Base-by-base conservation (phyloP, 2,329 filamentous ascomycete genomes). In the Ophiostoma sp. region DNA sequence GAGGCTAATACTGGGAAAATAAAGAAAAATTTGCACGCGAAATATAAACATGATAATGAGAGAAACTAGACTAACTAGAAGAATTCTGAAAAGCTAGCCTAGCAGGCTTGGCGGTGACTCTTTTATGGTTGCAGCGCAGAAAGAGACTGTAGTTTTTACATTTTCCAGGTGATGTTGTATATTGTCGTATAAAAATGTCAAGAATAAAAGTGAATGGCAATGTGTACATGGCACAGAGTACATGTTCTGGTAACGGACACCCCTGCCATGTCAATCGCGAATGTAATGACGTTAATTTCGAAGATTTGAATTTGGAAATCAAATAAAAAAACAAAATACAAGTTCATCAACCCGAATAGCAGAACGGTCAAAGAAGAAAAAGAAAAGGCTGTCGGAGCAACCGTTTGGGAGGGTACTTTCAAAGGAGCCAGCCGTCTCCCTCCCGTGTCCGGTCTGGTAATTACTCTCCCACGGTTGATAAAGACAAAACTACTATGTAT, bases 211-310 rank as follows among this genome's bases (percentile, higher is more conserved):
- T 48, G 20, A 48, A n/a, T 48, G 44, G 44, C 44, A 17, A 57
- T 57, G n/a, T 52, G 48, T 20, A 17, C 17, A 20, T 52, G 44
- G 27, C 27, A 31, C 27, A 31, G 27, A 31, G 17, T 48, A 48
- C 15, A 48, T 48, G 44, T 5, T 17, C 44, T 39, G 8, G 36
- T 11, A 48, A n/a, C 17, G 15, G 44, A 27, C 52, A 48, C n/a
- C 48, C 52, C 52, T 57, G 52, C 5, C 23, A 23, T 48, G 44
- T 20, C 20, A 7, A 8, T 48, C 44, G 15, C 44, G 20, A 48
- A n/a, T 48, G 44, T 48, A 48, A 48, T 48, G 44, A 57, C 10
- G n/a, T 57, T 57, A 27, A 57, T 57, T 57, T 27, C 52, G 52
- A 57, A 10, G 23, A 57, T 27, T 27, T 17, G n/a, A 23, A 27